phyloP scores from a whole-genome alignment of 495 filamentous ascomycete genomes.

The Aspergillus heteromorphus region DNA sequence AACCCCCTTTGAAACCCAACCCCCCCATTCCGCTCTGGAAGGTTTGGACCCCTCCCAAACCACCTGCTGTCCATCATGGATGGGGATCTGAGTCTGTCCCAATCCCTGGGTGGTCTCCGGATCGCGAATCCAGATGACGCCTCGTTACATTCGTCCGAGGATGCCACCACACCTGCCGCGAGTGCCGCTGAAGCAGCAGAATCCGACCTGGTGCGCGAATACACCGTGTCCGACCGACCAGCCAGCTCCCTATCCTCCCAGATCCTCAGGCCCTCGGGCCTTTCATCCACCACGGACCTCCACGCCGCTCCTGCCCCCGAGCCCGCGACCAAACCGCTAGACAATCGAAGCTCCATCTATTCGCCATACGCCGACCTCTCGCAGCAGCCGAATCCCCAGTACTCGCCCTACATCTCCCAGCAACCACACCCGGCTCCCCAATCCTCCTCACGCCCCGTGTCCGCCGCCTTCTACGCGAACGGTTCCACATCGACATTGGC shows the following conservation, averaged over 20 bases:
- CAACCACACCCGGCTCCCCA: slow-evolving; percentile 32
- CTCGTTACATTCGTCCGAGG: slow-evolving; percentile 52
- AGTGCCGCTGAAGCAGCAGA: slow-evolving; percentile 19
- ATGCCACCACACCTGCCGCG: slow-evolving; percentile 25
- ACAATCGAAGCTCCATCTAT: slow-evolving; percentile 27
- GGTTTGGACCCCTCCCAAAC: slow-evolving; percentile 1
- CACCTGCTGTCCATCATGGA: slow-evolving; percentile 57
- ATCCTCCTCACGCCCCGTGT: slow-evolving; percentile 48
- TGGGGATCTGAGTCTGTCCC: slow-evolving; percentile 86
- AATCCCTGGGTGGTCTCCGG: slow-evolving; percentile 86
- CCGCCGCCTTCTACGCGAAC: slow-evolving; percentile 49
- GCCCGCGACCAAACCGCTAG: slow-evolving; percentile 8
- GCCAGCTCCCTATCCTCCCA: slow-evolving; percentile 7
- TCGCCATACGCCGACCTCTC: slow-evolving; percentile 18
- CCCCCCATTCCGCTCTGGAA: neutral
- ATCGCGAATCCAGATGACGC: slow-evolving; percentile 95
- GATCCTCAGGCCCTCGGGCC: slow-evolving; percentile 1
- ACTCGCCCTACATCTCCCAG: slow-evolving; percentile 39
- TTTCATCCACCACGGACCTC: slow-evolving; percentile 11
- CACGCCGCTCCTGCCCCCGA: slow-evolving; percentile 21
- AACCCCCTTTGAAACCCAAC: slow-evolving; percentile 4
- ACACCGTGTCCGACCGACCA: slow-evolving; percentile 18
- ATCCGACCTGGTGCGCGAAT: slow-evolving; percentile 15
- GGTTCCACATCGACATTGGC: slow-evolving; percentile 30
- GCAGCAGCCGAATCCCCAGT: slow-evolving; percentile 19